phyloP scores from a whole-genome alignment of 768 basidiomycete genomes.

The Cystobasidium tubakii region DNA sequence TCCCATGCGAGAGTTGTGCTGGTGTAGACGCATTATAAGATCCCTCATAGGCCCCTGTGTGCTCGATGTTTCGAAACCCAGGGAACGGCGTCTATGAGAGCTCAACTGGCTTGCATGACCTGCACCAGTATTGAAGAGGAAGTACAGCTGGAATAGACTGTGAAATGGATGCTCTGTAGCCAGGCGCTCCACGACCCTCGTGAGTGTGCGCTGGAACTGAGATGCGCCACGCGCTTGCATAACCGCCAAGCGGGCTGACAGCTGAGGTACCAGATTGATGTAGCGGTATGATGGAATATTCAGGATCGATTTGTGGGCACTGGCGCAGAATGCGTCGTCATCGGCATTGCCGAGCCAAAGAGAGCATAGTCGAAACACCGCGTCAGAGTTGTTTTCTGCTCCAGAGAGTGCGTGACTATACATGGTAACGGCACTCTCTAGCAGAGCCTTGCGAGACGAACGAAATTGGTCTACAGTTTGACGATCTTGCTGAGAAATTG shows the following conservation, averaged over 20 bases:
- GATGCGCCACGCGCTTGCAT: conserved; percentile 40
- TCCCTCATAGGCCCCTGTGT: background rate
- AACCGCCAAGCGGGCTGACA: conserved; percentile 73
- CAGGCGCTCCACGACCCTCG: conserved; percentile 62
- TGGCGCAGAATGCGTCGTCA: conserved; percentile 55
- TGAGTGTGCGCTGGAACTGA: conserved; percentile 59
- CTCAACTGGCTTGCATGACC: conserved; percentile 4
- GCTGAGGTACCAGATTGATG: conserved; percentile 83
- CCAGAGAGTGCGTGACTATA: conserved; percentile 68
- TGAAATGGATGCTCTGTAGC: conserved; percentile 90
- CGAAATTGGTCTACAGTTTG: conserved; percentile 52
- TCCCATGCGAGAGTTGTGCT: background rate
- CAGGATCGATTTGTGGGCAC: conserved; percentile 48
- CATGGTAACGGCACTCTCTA: conserved; percentile 73
- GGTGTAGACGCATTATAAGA: background rate
- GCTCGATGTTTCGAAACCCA: background rate
- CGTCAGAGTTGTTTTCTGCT: conserved; percentile 69
- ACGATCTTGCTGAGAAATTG: conserved; percentile 58
- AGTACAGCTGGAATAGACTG: conserved; percentile 80
- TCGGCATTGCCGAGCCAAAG: conserved; percentile 83
- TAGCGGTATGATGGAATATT: conserved; percentile 79
- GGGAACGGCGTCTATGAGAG: background rate
- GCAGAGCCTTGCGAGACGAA: conserved; percentile 58
- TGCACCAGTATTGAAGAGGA: conserved; percentile 52
- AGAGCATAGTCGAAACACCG: conserved; percentile 75